Conservation (phyloP, 768 basidiomycete genomes). For the Lentinus brumalis region DNA sequence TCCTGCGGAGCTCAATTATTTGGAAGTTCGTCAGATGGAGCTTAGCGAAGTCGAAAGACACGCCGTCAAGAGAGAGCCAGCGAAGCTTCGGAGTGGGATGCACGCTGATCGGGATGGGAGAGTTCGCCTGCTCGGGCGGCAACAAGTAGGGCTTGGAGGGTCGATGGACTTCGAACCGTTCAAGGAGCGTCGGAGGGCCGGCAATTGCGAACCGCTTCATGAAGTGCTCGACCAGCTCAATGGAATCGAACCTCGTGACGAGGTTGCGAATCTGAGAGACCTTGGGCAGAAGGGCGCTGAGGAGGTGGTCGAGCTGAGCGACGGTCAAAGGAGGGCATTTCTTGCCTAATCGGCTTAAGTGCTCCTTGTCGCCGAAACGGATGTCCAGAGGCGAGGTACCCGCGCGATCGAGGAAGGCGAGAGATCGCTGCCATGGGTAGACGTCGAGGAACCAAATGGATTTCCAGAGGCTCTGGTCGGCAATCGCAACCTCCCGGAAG, state of each 20-base stretch:
- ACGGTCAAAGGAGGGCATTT: constrained; percentile 35
- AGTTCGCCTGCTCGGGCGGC: constrained; percentile 17
- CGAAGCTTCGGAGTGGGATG: constrained; percentile 45
- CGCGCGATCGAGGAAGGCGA: constrained; percentile 61
- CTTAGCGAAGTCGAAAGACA: constrained; percentile 63
- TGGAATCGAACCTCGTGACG: constrained; percentile 56
- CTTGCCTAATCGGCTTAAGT: constrained; percentile 16
- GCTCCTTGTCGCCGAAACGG: constrained; percentile 52
- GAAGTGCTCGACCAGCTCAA: constrained; percentile 58
- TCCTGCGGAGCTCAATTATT: constrained; percentile 63
- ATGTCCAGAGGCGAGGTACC: constrained; percentile 58
- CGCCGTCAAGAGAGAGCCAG: constrained; percentile 56
- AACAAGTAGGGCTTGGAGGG: constrained; percentile 28
- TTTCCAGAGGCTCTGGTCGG: constrained; percentile 38
- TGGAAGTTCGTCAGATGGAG: constrained; percentile 55
- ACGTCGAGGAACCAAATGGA: constrained; percentile 63
- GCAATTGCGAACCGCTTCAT: constrained; percentile 12
- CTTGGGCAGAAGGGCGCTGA: constrained; percentile 53
- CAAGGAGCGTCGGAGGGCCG: constrained; percentile 34
- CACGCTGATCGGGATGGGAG: constrained; percentile 52
- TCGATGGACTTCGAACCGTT: constrained; percentile 69
- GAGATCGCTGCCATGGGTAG: constrained; percentile 51
- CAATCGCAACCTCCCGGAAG: constrained; percentile 28
- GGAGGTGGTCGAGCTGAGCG: constrained; percentile 46
- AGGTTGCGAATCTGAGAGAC: constrained; percentile 61